Conservation (phyloP, 108 stramenopile genomes). For the Cyclotella choctawhatcheeana region DNA sequence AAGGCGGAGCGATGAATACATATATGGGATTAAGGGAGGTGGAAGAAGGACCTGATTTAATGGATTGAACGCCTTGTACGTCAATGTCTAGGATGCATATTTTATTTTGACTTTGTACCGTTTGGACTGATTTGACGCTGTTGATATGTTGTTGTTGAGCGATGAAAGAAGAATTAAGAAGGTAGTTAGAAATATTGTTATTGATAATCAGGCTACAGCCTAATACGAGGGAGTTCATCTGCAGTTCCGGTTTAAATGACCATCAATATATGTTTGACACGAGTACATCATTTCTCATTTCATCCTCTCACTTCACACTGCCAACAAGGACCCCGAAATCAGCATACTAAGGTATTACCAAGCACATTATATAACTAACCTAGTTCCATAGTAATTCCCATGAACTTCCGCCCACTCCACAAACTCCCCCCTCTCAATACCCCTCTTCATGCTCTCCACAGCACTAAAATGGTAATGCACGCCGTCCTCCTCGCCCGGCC, state of each 20-base stretch:
- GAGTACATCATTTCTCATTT: too few species aligned
- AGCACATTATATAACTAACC: constrained; percentile 85
- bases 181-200: neutral
- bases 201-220: neutral
- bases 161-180: neutral
- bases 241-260: constrained; percentile 3
- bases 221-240: constrained; percentile 6
- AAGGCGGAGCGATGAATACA: constrained; percentile 93
- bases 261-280: constrained; percentile 50
- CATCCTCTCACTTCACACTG: too few species aligned
- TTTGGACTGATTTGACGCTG: constrained; percentile 83
- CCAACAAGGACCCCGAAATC: too few species aligned
- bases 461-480: constrained; percentile 94
- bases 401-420: constrained; percentile 94
- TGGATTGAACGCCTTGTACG: constrained; percentile 76
- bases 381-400: constrained; percentile 95
- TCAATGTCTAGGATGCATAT: constrained; percentile 97
- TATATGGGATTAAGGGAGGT: constrained; percentile 63
- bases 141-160: neutral
- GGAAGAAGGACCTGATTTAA: constrained; percentile 54
- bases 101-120: constrained; percentile 76
- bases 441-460: constrained; percentile 82
- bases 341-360: constrained; percentile 67
- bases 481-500: constrained; percentile 89
- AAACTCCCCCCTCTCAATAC: constrained; percentile 83